Base-by-base conservation (phyloP, 495 filamentous ascomycete species). In the Margaritispora aquatica region DNA sequence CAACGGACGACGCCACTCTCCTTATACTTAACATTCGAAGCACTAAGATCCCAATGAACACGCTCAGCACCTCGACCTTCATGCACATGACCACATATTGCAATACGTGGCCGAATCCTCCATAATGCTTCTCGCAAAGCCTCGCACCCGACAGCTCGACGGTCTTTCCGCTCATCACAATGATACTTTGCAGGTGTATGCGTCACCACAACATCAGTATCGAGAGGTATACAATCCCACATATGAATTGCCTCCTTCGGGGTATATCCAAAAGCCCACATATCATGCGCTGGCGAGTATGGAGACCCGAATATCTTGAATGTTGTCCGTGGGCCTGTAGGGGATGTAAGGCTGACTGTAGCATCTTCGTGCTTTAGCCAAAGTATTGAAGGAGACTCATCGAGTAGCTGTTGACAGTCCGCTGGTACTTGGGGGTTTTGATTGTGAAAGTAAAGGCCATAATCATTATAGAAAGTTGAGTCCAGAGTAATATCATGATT, bases 61-160 rank as follows among this genome's bases (percentile, higher is more conserved):
- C 79, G 71, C 64, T 85, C 76, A 11, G 76, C 83, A 0, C 84
- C 85, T 51, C 82, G 69, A 8, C 74, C 80, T 24, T 80, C 83
- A 69, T 97, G 94, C 41, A 96, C 77, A 71, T 97, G 94, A 1
- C 92, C 94, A 66, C 90, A 96, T 46, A 97, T 81, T 68, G 96
- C 92, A 7, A 97, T 73, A 19, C 74, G 73, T 13, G 93, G 94
- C n/a, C 87, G 82, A 2, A 95, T 81, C 19, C 84, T 78, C 83
- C 88, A 90, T 27, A 90, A 65, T 50, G 88, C 82, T 49, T 80
- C 73, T 4, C 86, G 77, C 10, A 97, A 79, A 29, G 74, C 82
- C 31, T 88, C 81, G 64, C 91, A 96, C 17, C 93, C 94, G 26
- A 61, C 47, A 20, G 69, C 41, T 46, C 63, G 53, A 17, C 68